phyloP scores from a whole-genome alignment of 768 basidiomycete genomes.

The Imleria badia region DNA sequence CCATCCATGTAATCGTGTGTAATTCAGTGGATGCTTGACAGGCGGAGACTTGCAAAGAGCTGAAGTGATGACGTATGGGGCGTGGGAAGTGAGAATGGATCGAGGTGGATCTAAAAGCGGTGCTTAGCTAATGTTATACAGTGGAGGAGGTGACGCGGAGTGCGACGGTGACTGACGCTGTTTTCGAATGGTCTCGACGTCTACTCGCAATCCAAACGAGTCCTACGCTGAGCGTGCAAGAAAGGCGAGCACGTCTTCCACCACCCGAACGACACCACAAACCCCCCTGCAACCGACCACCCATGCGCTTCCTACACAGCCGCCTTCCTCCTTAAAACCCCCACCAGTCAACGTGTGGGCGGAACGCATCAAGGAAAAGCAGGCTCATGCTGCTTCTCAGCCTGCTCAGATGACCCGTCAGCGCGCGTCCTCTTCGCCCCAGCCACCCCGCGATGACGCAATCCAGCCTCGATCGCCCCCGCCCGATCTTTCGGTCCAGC shows the following conservation, averaged over 20 bases:
- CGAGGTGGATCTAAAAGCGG: conserved; percentile 10
- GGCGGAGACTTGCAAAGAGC: no score
- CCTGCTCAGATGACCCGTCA: conserved; percentile 15
- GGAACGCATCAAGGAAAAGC: conserved; percentile 41
- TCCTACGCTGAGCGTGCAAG: conserved; percentile 60
- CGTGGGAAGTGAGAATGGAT: conserved; percentile 13
- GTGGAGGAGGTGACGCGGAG: conserved; percentile 18
- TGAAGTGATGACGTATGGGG: neutral
- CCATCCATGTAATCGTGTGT: neutral
- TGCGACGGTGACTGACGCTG: conserved; percentile 25
- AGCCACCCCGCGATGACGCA: conserved; percentile 15
- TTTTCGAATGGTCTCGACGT: conserved; percentile 31
- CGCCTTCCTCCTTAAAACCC: conserved; percentile 15
- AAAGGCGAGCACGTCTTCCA: conserved; percentile 34
- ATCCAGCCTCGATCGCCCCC: conserved; percentile 21
- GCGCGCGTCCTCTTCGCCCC: conserved; percentile 9
- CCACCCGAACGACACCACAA: neutral
- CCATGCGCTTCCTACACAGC: neutral
- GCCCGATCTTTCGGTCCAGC: conserved; percentile 15
- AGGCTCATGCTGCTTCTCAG: conserved; percentile 25
- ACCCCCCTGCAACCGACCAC: conserved; percentile 1
- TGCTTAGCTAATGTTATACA: conserved; percentile 19
- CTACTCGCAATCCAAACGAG: conserved; percentile 39
- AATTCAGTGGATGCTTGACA: neutral
- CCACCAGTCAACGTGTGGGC: conserved; percentile 42